Base-by-base conservation (phyloP, 1,284 basidiomycete genomes). In the Porodaedalea pini region DNA sequence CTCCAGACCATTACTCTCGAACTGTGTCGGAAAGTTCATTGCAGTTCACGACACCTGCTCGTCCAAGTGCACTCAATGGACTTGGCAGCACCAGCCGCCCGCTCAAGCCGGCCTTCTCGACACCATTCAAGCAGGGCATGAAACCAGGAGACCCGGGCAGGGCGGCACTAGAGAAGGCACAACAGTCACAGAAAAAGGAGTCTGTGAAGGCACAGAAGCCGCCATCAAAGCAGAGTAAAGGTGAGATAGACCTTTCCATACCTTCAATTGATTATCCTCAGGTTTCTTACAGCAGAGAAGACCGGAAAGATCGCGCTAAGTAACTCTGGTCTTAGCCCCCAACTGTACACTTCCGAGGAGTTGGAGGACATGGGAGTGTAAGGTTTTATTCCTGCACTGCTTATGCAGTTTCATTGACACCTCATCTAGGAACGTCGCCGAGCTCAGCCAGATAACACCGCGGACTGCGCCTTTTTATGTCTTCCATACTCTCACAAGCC, bases 91-190 rank as follows among this genome's bases (percentile, higher is more conserved):
- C 53, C 52, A 57, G 36, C 29, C 64, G 70, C 58, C 54, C 74
- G 68, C 48, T 65, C 13, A 65, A 59, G 51, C 40, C 73, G 21
- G 75, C 71, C 51, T 91, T 91, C 63, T 68, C 78, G 1, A 89
- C 87, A 0, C 88, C 88, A 0, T 90, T 90, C 70, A 91, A 89
- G 67, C 59, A 70, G 4, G 80, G 78, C 2, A 74, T 81, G 72
- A 73, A 71, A 43, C 83, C 82, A 19, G 79, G 80, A n/a, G 77
- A 82, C 61, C 70, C 75, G 10, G 80, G 78, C 3, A 68, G 75
- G 29, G n/a, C 64, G 65, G 61, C 65, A 78, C 19, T 69, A 68
- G 53, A 63, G 64, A 63, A 49, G 57, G 52, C 10, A 51, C 41
- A 31, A 63, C 58, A 32, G 48, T 17, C 27, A 19, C 32, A 60